These are phyloP conservation scores for Wallemia mellicola DNA, from an alignment of 1,284 basidiomycete species.

Conservation along the genomic window DNA sequence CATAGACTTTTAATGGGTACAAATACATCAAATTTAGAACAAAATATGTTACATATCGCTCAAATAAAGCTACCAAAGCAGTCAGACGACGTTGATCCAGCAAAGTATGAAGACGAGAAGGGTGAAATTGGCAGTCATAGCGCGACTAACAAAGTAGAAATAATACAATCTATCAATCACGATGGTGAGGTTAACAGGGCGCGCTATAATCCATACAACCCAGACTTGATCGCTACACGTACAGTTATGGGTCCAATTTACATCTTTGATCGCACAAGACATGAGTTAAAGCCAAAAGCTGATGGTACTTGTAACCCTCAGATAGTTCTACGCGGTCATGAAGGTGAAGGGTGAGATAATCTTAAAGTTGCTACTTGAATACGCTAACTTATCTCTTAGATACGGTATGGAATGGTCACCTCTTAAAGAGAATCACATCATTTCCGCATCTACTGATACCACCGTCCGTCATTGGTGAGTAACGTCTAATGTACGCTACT, in stretches of 20 bases:
- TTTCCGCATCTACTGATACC: slow-evolving; percentile 83
- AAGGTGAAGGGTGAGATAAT: slow-evolving; percentile 50
- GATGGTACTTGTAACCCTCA: slow-evolving; percentile 65
- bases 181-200: slow-evolving; percentile 88
- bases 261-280: slow-evolving; percentile 90
- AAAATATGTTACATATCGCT: slow-evolving; percentile 90
- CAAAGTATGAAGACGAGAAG: slow-evolving; percentile 71
- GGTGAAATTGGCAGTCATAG: slow-evolving; percentile 68
- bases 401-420: slow-evolving; percentile 87
- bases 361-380: background rate
- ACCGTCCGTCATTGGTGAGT: slow-evolving; percentile 77
- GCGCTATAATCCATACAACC: slow-evolving; percentile 96
- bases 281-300: slow-evolving; percentile 65
- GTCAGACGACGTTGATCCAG: slow-evolving; percentile 37
- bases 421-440: slow-evolving; percentile 44
- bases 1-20: slow-evolving; percentile 88
- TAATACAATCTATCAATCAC: slow-evolving; percentile 87
- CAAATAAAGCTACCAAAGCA: slow-evolving; percentile 72
- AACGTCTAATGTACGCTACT: background rate
- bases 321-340: slow-evolving; percentile 65
- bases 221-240: slow-evolving; percentile 86
- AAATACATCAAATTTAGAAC: slow-evolving; percentile 80
- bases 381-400: slow-evolving; percentile 17
- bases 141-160: slow-evolving; percentile 54
- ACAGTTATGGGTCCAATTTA: slow-evolving; percentile 65